Evolutionary conservation across 2,329 filamentous ascomycete species (phyloP).

Genomic region (Phoma herbarum): DNA sequence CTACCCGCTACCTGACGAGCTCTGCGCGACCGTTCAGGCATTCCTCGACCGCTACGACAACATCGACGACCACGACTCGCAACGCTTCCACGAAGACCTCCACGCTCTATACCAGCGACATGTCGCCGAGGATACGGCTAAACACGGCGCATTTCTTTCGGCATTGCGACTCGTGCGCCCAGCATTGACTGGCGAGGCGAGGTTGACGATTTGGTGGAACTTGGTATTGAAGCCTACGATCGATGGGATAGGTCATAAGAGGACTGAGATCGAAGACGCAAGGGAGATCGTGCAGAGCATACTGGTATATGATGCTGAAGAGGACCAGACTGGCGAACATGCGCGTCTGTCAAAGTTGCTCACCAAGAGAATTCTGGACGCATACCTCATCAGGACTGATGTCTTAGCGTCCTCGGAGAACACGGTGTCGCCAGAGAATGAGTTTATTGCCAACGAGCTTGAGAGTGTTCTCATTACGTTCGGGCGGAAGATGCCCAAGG

Average conservation of each 20-base stretch:
- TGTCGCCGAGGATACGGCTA: slow-evolving; percentile 65
- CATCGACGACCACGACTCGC: slow-evolving; percentile 73
- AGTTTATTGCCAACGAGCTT: slow-evolving; percentile 59
- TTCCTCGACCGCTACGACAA: slow-evolving; percentile 74
- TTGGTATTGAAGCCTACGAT: slow-evolving; percentile 66
- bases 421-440: slow-evolving; percentile 55
- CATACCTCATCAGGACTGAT: slow-evolving; percentile 55
- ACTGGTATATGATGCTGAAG: slow-evolving; percentile 69
- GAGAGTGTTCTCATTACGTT: slow-evolving; percentile 63
- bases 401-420: slow-evolving; percentile 49
- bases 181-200: slow-evolving; percentile 68
- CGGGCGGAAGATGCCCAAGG: slow-evolving; percentile 75
- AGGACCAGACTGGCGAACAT: slow-evolving; percentile 59
- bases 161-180: slow-evolving; percentile 71
- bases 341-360: slow-evolving; percentile 60
- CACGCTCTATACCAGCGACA: slow-evolving; percentile 71
- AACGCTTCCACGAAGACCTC: slow-evolving; percentile 78
- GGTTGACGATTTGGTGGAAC: slow-evolving; percentile 77
- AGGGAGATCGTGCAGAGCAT: slow-evolving; percentile 71
- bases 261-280: slow-evolving; percentile 70
- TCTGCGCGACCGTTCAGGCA: slow-evolving; percentile 67
- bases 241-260: slow-evolving; percentile 67
- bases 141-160: slow-evolving; percentile 73
- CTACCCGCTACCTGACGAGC: slow-evolving; percentile 71
- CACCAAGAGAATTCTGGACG: slow-evolving; percentile 60